Percentiles rank a stretch among this genome's conserved stretches.
Evolutionary conservation across 2,329 filamentous ascomycete species (phyloP).

Genomic region (Davidsoniella australis): DNA sequence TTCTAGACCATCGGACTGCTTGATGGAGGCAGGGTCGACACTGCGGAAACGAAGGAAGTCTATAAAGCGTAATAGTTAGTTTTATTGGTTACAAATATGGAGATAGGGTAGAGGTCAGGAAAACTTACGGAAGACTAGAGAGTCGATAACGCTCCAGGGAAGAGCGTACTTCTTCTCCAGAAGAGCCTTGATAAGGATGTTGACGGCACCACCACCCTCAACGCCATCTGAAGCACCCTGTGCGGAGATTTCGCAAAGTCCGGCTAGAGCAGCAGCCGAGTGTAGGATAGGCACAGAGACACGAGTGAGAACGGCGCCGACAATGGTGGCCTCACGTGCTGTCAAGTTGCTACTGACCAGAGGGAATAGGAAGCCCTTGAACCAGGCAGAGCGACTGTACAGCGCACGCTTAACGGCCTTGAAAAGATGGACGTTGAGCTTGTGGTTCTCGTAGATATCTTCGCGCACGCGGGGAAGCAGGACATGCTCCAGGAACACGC

Average conservation of each 20-base stretch:
- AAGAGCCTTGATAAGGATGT: slow-evolving; percentile 84
- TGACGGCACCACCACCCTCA: slow-evolving; percentile 80
- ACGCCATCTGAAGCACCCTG: slow-evolving; percentile 70
- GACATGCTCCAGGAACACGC: slow-evolving; percentile 73
- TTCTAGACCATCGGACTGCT: slow-evolving; percentile 31
- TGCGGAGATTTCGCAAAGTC: slow-evolving; percentile 84
- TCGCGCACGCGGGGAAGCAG: slow-evolving; percentile 82
- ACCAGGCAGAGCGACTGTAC: slow-evolving; percentile 90
- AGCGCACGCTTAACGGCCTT: slow-evolving; percentile 81
- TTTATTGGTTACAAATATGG: background rate
- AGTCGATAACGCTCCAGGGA: slow-evolving; percentile 86
- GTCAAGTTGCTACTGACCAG: slow-evolving; percentile 76
- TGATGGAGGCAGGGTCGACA: slow-evolving; percentile 40
- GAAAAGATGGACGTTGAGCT: slow-evolving; percentile 90
- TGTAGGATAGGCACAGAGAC: slow-evolving; percentile 83
- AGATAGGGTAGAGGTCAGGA: background rate
- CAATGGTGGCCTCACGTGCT: slow-evolving; percentile 77
- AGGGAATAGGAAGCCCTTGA: slow-evolving; percentile 90
- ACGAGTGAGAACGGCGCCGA: slow-evolving; percentile 68
- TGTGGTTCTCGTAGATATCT: slow-evolving; percentile 85
- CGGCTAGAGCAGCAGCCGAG: slow-evolving; percentile 78
- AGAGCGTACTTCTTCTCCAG: slow-evolving; percentile 95
- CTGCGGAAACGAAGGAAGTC: slow-evolving; percentile 85
- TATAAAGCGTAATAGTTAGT: background rate
- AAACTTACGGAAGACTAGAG: slow-evolving; percentile 53